Evolutionary conservation across 208 protist genomes (phyloP), one percentile per base, ranked within the genome.

Genomic region (Trypanosoma lewisi): DNA sequence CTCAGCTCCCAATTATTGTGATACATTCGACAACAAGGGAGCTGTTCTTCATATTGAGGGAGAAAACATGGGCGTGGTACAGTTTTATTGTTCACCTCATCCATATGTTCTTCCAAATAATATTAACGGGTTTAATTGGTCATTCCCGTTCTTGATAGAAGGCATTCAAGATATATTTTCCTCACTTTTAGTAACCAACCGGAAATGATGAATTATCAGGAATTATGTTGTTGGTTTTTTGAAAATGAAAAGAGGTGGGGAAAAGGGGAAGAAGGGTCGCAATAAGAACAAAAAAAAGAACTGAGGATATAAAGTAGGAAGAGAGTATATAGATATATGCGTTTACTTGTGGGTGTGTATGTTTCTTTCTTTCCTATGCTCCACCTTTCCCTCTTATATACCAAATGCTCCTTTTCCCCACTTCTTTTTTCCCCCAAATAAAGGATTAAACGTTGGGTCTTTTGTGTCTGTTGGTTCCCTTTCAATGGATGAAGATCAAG

Each of bases 1-100:
- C 67, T 98, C 96, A 30, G 96, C 97, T 5, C 98, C 98, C 1
- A 99, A 99, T 74, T 99, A 99, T 68, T 96, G 97, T 44, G 98
- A 98, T 71, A 89, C 87, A 4, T 98, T 99, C 63, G 88, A 96
- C 31, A 99, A 99, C 80, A 99, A 98, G 70, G 98, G 87, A 8
- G 95, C 96, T 7, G 76, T 98, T n/a, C 49, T 98, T 39, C 44
- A 65, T 14, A 55, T 94, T 49, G 70, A 80, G 17, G 67, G 75
- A 48, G 95, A 96, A 34, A 68, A 95, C 12, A 75, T 99, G 67
- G 92, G 95, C 34, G 97, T 99, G 54, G 87, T 93, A 70, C 83
- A 94, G 53, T 87, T 91, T 48, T 85, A 72, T 62, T 70, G 71
- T 23, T 90, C 88, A 16, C 88, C 88, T 6, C 84, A 89, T 58